A percentile compares a stretch with the other conserved stretches of the same genome.
These are phyloP conservation scores for Nemania diffusa DNA, from an alignment of 2,329 filamentous ascomycete genomes.

Conservation along the genomic window DNA sequence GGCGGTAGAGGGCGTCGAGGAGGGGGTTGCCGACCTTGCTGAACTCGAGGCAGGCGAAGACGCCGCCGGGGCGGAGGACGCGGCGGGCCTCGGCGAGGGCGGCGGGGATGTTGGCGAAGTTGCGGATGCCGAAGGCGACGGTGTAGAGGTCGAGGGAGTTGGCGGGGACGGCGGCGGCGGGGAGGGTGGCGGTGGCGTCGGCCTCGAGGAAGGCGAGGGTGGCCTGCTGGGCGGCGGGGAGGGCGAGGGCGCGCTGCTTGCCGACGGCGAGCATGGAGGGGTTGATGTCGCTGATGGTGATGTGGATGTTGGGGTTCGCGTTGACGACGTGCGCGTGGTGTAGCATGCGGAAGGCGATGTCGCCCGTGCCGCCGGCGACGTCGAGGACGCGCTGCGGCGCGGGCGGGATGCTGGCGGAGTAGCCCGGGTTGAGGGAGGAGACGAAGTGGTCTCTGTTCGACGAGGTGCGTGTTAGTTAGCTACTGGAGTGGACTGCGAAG, in stretches of 20 bases:
- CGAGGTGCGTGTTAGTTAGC: constrained; percentile 4
- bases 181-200: constrained; percentile 82
- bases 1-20: constrained; percentile 88
- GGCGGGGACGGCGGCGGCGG: constrained; percentile 63
- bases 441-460: constrained; percentile 85
- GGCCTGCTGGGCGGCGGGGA: constrained; percentile 65
- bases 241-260: constrained; percentile 74
- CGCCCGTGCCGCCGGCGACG: constrained; percentile 95
- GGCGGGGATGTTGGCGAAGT: constrained; percentile 90
- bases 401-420: constrained; percentile 57
- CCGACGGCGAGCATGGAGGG: constrained; percentile 93
- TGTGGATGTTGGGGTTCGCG: constrained; percentile 79
- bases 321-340: constrained; percentile 86
- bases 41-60: constrained; percentile 98
- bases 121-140: constrained; percentile 95
- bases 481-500: neutral
- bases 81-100: constrained; percentile 86
- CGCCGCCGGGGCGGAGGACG: constrained; percentile 90
- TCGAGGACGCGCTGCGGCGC: constrained; percentile 82
- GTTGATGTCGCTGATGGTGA: constrained; percentile 97
- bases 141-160: constrained; percentile 90
- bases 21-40: constrained; percentile 75
- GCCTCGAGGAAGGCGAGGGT: constrained; percentile 83
- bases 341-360: constrained; percentile 97
- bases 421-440: constrained; percentile 85